Evolutionary conservation across 345 rosid genomes (phyloP).

Genomic region (Cardiospermum halicacabum): DNA sequence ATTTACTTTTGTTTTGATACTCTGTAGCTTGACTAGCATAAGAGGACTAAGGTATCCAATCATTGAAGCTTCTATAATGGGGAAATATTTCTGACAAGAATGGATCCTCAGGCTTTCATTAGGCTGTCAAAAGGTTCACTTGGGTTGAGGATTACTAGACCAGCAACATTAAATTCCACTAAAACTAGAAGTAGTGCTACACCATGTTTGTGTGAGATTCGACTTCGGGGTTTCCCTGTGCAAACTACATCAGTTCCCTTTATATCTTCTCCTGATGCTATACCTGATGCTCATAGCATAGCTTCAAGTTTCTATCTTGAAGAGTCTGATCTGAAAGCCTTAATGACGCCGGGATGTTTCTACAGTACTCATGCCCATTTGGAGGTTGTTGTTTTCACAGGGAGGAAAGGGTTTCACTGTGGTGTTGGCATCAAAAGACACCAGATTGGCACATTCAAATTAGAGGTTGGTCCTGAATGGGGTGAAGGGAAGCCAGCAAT

Average conservation of each 20-base stretch:
- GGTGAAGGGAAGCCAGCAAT: conserved; percentile 62
- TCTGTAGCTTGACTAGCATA: conserved; percentile 6
- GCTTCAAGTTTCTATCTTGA: conserved; percentile 88
- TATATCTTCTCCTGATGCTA: conserved; percentile 61
- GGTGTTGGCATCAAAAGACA: conserved; percentile 77
- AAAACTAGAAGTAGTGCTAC: conserved; percentile 46
- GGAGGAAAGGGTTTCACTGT: conserved; percentile 64
- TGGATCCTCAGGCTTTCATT: conserved; percentile 97
- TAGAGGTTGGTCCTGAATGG: conserved; percentile 92
- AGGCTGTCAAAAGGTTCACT: conserved; percentile 83
- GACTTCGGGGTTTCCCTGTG: conserved; percentile 85
- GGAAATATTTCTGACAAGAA: conserved; percentile 47
- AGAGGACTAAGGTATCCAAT: conserved; percentile 28
- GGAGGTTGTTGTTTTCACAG: conserved; percentile 60
- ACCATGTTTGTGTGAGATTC: conserved; percentile 73
- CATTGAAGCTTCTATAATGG: conserved; percentile 37
- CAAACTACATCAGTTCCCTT: conserved; percentile 72
- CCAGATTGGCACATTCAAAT: conserved; percentile 72
- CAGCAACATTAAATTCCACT: conserved; percentile 36
- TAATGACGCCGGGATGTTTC: conserved; percentile 77
- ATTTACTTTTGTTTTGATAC: conserved; percentile 5
- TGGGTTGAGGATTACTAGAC: conserved; percentile 64
- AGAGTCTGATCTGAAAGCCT: conserved; percentile 79
- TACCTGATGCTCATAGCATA: conserved; percentile 69
- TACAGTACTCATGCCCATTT: conserved; percentile 58